phyloP scores from a whole-genome alignment of 495 filamentous ascomycete genomes.

The Opeltia flavorubescens region DNA sequence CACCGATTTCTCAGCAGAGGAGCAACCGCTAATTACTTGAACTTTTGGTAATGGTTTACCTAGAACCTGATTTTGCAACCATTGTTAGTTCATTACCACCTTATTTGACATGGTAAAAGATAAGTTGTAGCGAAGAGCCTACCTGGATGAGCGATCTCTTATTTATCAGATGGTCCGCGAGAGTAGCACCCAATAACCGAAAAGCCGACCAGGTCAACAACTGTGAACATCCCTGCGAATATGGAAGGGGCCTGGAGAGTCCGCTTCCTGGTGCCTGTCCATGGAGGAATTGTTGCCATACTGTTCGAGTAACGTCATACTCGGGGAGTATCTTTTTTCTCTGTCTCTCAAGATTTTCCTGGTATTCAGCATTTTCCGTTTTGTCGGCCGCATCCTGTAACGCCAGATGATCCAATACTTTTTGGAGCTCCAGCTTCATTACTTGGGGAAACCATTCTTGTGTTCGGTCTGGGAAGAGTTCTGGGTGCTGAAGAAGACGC shows the following conservation, averaged over 20 bases:
- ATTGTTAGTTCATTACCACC: no score
- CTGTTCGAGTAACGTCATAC: not conserved
- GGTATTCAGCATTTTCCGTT: not conserved
- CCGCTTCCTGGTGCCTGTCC: conserved; percentile 6
- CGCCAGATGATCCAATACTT: not conserved
- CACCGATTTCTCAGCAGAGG: no score
- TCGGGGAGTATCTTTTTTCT: not conserved
- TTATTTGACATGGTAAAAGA: no score
- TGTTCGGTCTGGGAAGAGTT: conserved; percentile 3
- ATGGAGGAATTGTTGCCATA: conserved; percentile 12
- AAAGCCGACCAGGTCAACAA: not conserved
- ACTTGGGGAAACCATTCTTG: not conserved
- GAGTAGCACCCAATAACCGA: not conserved
- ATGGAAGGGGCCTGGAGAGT: not conserved
- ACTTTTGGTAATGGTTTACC: no score
- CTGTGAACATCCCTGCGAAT: conserved; percentile 4
- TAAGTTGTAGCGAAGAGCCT: no score
- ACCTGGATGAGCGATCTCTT: no score
- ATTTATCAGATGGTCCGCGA: not conserved
- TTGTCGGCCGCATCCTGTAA: no score
- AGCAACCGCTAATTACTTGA: no score
- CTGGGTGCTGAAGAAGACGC: conserved; percentile 5
- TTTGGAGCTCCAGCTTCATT: not conserved
- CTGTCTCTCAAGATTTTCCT: not conserved
- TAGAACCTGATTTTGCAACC: no score